Evolutionary conservation across 306 rosid genomes (phyloP).

Genomic region (Boehmeria nivea): DNA sequence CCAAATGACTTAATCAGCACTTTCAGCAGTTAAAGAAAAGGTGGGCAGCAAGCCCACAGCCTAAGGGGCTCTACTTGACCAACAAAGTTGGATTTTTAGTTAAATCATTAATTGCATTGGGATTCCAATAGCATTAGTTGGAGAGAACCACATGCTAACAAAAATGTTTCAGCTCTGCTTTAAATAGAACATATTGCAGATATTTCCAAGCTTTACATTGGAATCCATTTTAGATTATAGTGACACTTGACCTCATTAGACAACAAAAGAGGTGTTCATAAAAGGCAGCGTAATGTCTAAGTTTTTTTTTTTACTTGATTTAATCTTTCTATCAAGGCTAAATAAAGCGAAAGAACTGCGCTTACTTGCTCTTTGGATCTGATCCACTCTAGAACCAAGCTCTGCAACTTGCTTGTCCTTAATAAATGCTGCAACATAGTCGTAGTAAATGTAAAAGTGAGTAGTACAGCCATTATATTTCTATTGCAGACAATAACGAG

Average conservation of each 20-base stretch:
- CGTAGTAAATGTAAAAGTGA: constrained; percentile 18
- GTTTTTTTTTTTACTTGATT: not conserved
- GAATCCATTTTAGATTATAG: not conserved
- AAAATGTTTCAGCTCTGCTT: no score
- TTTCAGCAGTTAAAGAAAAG: constrained; percentile 5
- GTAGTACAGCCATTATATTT: constrained; percentile 16
- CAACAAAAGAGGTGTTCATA: not conserved
- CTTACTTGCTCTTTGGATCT: constrained; percentile 80
- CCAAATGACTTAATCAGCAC: constrained; percentile 31
- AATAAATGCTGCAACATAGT: constrained; percentile 59
- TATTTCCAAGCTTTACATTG: constrained; percentile 8
- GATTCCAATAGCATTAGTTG: no score
- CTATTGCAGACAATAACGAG: not conserved
- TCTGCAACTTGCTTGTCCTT: constrained; percentile 59
- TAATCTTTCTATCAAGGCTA: constrained; percentile 1
- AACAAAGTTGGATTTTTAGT: no score
- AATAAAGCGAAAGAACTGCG: constrained; percentile 22
- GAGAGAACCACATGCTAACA: no score
- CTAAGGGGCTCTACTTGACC: no score
- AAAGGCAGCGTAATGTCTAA: constrained; percentile 5
- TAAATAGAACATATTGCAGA: no score
- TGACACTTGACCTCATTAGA: constrained; percentile 1
- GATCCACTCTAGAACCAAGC: constrained; percentile 54
- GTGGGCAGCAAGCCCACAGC: no score
- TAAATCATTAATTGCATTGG: no score